A percentile compares a stretch with the other conserved stretches of the same genome.
phyloP scores from a whole-genome alignment of 2,329 filamentous ascomycete genomes.

The Pleomassaria siparia region DNA sequence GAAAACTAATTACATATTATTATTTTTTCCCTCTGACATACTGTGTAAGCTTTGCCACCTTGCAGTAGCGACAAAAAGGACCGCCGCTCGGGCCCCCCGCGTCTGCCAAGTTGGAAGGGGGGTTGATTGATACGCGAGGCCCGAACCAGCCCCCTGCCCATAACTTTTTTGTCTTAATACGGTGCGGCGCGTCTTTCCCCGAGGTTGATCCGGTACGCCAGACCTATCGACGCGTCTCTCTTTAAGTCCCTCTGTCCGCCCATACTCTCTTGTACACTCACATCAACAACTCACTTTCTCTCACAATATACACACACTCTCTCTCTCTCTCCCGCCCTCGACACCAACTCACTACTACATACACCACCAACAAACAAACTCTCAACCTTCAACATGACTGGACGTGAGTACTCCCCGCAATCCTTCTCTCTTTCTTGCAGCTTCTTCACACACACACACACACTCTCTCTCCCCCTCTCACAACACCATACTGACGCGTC shows the following conservation, averaged over 20 bases:
- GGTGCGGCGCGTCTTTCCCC: constrained; percentile 2
- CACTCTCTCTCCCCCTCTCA: constrained; percentile 5
- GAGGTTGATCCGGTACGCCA: constrained; percentile 5
- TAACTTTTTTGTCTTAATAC: no score
- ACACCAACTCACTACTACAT: constrained; percentile 13
- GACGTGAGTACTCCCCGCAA: constrained; percentile 46
- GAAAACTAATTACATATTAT: no score
- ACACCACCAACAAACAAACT: constrained; percentile 10
- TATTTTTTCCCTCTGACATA: not conserved
- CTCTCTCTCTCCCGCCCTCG: constrained; percentile 14
- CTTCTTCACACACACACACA: no score
- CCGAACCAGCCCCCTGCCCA: not conserved
- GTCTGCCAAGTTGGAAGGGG: not conserved
- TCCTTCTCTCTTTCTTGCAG: not conserved
- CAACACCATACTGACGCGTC: constrained; percentile 49
- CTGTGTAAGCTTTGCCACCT: no score
- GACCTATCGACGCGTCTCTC: constrained; percentile 15
- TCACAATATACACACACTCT: constrained; percentile 15
- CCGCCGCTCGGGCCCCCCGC: not conserved
- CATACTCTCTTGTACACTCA: constrained; percentile 32
- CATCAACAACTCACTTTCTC: constrained; percentile 24
- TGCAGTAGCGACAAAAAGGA: constrained; percentile 6
- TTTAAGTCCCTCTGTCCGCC: constrained; percentile 34
- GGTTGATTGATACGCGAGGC: constrained; percentile 9
- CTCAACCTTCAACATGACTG: constrained; percentile 52